Evolutionary conservation across 192 early-diverging fungal genomes (phyloP), one percentile per base, ranked within the genome.

Genomic region (Coemansia sp.): DNA sequence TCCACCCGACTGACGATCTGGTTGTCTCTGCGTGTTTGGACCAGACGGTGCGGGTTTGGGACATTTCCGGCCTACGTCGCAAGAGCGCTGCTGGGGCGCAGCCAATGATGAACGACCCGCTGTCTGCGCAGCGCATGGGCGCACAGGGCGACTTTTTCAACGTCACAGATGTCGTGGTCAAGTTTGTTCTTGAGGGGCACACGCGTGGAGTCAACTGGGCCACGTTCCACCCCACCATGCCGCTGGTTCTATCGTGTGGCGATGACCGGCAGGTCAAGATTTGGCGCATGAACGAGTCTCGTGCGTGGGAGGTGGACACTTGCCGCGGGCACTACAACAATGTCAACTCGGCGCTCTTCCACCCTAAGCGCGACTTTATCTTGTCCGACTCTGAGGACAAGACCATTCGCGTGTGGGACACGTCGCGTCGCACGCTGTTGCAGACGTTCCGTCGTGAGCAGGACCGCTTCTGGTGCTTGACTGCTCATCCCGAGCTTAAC

Each of bases 291-390:
- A 98, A 96, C 78, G 96, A 99, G 71, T 93, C 94, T 43, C 91
- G 93, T 78, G 98, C 98, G 18, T 99, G 98, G 98, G 98, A 99
- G 78, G 93, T 99, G n/a, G 97, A 99, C 75, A 97, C 96, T 24
- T 98, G 95, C 87, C 91, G 98, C 33, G 98, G 97, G 10, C 98
- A 99, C 82, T 98, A 95, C 85, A 98, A 96, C 89, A 98, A 98
- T 66, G 94, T 99, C 33, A 95, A 93, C 29, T 89, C 89, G 55
- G 93, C 93, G 3, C 77, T 99, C 49, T 99, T 99, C 89, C 97
- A 99, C 74, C 95, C 95, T 18, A 93, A 95, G 61, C 94, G 94
- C 69, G 98, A 99, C 62, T 85, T 99, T 44, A 95, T 99, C 64
- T 78, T 99, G 51, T 95, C 93, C 11, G 89, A 94, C 59, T 91